Evolutionary conservation across 2,329 filamentous ascomycete species (phyloP).

Genomic region (Fusarium sp.): DNA sequence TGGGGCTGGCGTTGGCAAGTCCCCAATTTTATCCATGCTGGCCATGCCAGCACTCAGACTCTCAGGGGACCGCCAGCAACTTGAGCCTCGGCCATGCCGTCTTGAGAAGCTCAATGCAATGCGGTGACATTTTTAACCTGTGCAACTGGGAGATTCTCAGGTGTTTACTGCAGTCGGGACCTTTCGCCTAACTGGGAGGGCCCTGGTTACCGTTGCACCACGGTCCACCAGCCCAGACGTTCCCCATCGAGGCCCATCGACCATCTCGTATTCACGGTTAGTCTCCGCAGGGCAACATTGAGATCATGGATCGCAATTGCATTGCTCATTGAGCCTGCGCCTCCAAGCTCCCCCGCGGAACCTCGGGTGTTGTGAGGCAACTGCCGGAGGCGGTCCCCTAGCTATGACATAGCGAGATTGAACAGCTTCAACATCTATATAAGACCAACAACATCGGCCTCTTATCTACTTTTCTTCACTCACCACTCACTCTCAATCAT

Average conservation of each 20-base stretch:
- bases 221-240: background rate
- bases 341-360: background rate
- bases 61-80: background rate
- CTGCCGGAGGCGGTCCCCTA: conserved; percentile 2
- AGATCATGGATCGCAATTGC: background rate
- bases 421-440: conserved; percentile 23
- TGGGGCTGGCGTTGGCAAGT: conserved; percentile 3
- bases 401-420: conserved; percentile 14
- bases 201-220: background rate
- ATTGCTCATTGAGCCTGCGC: background rate
- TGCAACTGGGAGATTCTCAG: background rate
- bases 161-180: background rate
- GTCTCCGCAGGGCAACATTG: background rate
- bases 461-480: background rate
- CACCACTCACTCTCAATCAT: conserved; percentile 19
- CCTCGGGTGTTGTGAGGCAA: conserved; percentile 3
- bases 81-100: conserved; percentile 2
- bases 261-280: background rate
- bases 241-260: background rate
- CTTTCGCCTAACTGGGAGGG: background rate
- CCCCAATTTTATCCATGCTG: conserved; percentile 9
- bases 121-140: background rate
- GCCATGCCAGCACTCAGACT: background rate
- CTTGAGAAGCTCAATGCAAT: background rate
- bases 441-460: conserved; percentile 11